Base-by-base conservation (phyloP, 371 early-diverging fungal species). In the Mortierella sp. region DNA sequence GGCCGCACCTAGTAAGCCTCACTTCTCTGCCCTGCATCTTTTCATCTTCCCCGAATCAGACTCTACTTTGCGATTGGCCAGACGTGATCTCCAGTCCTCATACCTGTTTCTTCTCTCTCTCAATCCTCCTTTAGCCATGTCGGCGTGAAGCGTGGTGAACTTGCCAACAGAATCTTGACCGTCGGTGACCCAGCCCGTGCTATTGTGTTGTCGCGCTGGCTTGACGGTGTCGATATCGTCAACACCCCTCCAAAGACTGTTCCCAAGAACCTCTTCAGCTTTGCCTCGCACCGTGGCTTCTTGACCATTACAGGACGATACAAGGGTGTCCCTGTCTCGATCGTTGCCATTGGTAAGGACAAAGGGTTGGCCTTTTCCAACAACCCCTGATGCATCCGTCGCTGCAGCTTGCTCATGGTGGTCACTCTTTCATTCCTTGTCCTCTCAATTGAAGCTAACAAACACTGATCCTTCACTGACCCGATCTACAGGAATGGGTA, bases 141-240 rank as follows among this genome's bases (percentile, higher is more conserved):
- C 21, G 91, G 90, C 64, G 86, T 92, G 15, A 93, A 91, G 70
- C 66, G 66, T 19, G 96, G 96, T 15, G 92, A 97, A 76, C 93
- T 96, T 16, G 94, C 97, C 29, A 94, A 95, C 84, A 88, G 97
- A 62, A 90, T 98, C 61, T 62, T 97, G 48, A 97, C 97, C 1
- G 98, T 98, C 28, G 98, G 98, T 30, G 98, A 98, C 79, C 91
- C 89, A 21, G 86, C 85, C 43, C 87, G 98, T 28, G 97, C 97
- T 1, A 83, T 84, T 37, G 80, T 83, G 45, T 86, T 96, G 59
- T 90, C 95, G 7, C 70, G 83, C 57, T 82, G 65, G 29, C 80
- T 95, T 16, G 92, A 92, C 55, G 77, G 80, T 18, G 86, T 84
- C 67, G 89, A 90, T 71, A 80, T 81, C 60, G 70, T 75, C 57